Conservation (phyloP, 1,284 basidiomycete species). For the Heterobasidion occidentale region DNA sequence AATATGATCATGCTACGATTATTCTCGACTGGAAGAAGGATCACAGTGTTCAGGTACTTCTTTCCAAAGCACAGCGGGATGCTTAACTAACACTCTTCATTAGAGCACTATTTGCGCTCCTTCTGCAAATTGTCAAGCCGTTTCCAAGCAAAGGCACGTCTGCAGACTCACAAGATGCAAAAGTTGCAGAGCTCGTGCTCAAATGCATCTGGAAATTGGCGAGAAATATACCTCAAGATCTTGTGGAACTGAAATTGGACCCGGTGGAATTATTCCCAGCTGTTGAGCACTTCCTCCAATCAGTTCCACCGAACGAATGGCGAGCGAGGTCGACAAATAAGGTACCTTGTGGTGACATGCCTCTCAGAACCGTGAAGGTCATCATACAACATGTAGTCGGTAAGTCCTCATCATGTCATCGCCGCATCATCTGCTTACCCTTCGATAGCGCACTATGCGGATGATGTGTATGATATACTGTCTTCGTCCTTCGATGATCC, state of each 20-base stretch:
- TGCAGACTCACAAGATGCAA: constrained; percentile 72
- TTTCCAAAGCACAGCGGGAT: background rate
- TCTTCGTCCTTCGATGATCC: constrained; percentile 76
- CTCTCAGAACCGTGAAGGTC: constrained; percentile 94
- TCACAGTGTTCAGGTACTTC: constrained; percentile 85
- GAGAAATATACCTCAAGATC: constrained; percentile 87
- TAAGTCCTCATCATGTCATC: constrained; percentile 32
- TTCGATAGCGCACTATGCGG: constrained; percentile 63
- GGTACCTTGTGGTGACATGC: constrained; percentile 95
- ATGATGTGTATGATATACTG: constrained; percentile 75
- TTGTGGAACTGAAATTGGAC: constrained; percentile 75
- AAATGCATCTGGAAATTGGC: constrained; percentile 99
- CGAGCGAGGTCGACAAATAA: constrained; percentile 83
- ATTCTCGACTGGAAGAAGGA: constrained; percentile 86
- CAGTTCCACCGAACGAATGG: constrained; percentile 95
- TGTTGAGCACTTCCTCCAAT: constrained; percentile 91
- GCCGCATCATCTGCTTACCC: background rate
- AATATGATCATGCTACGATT: constrained; percentile 96
- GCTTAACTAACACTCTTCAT: constrained; percentile 17
- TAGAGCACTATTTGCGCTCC: constrained; percentile 74
- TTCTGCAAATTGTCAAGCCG: constrained; percentile 83
- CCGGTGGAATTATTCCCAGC: constrained; percentile 89
- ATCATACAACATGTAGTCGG: constrained; percentile 94
- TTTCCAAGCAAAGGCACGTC: constrained; percentile 68
- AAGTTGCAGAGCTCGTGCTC: constrained; percentile 92